Evolutionary conservation across 2,329 filamentous ascomycete genomes (phyloP).

Genomic region (Diplodia sapinea): DNA sequence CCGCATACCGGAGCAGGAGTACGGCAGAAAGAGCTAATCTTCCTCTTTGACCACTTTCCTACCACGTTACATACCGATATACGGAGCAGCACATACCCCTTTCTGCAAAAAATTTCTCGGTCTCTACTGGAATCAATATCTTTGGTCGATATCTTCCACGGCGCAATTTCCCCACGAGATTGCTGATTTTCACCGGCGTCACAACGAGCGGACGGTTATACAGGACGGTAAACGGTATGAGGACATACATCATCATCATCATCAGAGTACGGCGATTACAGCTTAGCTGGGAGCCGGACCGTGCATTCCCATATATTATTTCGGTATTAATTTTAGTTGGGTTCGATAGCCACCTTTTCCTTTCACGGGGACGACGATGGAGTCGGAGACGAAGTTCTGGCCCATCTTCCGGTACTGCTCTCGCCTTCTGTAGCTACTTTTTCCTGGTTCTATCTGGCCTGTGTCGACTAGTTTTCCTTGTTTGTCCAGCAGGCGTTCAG

Average conservation of each 20-base stretch:
- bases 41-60: not conserved
- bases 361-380: slow-evolving; percentile 20
- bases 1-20: slow-evolving; percentile 42
- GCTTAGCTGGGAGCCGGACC: slow-evolving; percentile 17
- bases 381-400: slow-evolving; percentile 1
- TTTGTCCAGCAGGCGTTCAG: slow-evolving; percentile 15
- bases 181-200: slow-evolving; percentile 28
- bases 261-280: slow-evolving; percentile 17
- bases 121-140: slow-evolving; percentile 30
- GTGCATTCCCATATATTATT: slow-evolving; percentile 8
- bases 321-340: slow-evolving; percentile 25
- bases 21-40: slow-evolving; percentile 22
- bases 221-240: slow-evolving; percentile 28
- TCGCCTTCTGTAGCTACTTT: slow-evolving; percentile 31
- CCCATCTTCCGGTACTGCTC: slow-evolving; percentile 34
- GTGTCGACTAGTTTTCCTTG: slow-evolving; percentile 15
- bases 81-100: slow-evolving; percentile 23
- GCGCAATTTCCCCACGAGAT: slow-evolving; percentile 5
- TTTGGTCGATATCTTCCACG: slow-evolving; percentile 21
- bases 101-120: slow-evolving; percentile 10
- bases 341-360: slow-evolving; percentile 10
- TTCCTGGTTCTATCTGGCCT: slow-evolving; percentile 15
- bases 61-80: slow-evolving; percentile 15
- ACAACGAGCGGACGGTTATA: slow-evolving; percentile 24
- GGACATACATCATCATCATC: slow-evolving; percentile 21